A percentile compares a stretch with the other conserved stretches of the same genome.
Evolutionary conservation across 768 basidiomycete genomes (phyloP).

Genomic region (Lenzites betulinus): DNA sequence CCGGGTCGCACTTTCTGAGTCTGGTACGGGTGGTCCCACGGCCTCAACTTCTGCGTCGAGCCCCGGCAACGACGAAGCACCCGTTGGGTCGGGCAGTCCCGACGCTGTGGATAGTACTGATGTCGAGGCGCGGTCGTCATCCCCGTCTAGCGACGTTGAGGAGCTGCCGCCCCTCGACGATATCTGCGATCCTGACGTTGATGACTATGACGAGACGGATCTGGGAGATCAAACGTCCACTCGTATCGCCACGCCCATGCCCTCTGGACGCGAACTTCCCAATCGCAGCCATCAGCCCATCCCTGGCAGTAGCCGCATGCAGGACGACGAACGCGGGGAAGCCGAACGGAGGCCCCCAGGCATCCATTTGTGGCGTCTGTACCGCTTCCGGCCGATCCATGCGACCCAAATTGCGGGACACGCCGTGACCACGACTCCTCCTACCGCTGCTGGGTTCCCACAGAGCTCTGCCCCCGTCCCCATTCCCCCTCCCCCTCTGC

Average conservation of each 20-base stretch:
- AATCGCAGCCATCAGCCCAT: slow-evolving; percentile 5
- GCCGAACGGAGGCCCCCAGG: slow-evolving; percentile 44
- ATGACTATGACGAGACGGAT: slow-evolving; percentile 32
- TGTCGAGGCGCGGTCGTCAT: neutral
- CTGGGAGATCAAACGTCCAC: slow-evolving; percentile 18
- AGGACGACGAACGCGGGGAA: slow-evolving; percentile 19
- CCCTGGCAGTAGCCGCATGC: slow-evolving; percentile 15
- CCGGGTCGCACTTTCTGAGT: slow-evolving; percentile 57
- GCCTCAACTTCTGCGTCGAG: neutral
- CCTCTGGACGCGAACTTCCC: slow-evolving; percentile 15
- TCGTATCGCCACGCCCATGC: slow-evolving; percentile 31
- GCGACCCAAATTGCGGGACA: slow-evolving; percentile 31
- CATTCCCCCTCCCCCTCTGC: neutral
- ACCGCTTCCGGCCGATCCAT: slow-evolving; percentile 74
- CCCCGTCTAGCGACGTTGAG: slow-evolving; percentile 20
- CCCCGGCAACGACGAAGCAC: neutral
- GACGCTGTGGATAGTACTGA: neutral
- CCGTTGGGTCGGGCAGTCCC: neutral
- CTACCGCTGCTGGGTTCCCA: slow-evolving; percentile 16
- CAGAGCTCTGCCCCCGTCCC: neutral
- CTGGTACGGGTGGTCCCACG: neutral
- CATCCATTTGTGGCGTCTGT: slow-evolving; percentile 83
- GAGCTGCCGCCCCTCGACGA: slow-evolving; percentile 36
- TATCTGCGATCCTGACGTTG: slow-evolving; percentile 39
- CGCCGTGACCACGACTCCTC: slow-evolving; percentile 28